Conservation (phyloP, 2,329 filamentous ascomycete genomes). For the Beauveria sp. region DNA sequence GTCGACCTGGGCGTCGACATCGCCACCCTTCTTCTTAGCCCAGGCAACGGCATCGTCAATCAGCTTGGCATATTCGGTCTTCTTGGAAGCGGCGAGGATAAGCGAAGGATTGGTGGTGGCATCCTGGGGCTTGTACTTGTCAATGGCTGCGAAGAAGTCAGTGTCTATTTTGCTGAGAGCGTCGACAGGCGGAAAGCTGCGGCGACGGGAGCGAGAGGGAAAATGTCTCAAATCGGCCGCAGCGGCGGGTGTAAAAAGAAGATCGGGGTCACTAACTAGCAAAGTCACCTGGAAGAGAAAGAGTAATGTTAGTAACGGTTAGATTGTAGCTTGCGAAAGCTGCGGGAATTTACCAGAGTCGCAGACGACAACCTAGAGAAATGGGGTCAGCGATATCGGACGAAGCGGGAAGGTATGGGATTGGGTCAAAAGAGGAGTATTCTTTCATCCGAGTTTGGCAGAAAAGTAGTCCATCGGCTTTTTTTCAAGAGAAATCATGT, state of each 20-base stretch:
- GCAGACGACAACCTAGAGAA: conserved; percentile 74
- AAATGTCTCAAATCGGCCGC: conserved; percentile 1
- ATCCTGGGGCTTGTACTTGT: conserved; percentile 99
- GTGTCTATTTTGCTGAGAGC: conserved; percentile 8
- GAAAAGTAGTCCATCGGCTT: neutral
- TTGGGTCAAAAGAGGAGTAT: neutral
- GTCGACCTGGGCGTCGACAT: conserved; percentile 77
- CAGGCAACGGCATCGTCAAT: conserved; percentile 80
- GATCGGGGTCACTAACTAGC: conserved; percentile 51
- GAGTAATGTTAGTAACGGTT: conserved; percentile 23
- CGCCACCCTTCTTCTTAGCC: conserved; percentile 68
- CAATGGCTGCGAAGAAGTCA: conserved; percentile 63
- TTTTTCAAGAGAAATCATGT: neutral
- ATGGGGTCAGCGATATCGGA: neutral
- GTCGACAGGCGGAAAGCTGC: neutral
- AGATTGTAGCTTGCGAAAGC: conserved; percentile 11
- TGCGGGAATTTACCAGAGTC: conserved; percentile 72
- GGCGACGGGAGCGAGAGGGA: neutral
- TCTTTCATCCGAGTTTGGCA: neutral
- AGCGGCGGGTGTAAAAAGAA: conserved; percentile 8
- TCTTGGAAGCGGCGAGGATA: conserved; percentile 97
- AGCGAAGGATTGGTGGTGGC: conserved; percentile 99
- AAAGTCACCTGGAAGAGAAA: conserved; percentile 56
- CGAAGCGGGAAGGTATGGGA: neutral
- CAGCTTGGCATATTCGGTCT: conserved; percentile 87